Evolutionary conservation across 805 yeast species (phyloP).

Genomic region (Candida sanyiensis): DNA sequence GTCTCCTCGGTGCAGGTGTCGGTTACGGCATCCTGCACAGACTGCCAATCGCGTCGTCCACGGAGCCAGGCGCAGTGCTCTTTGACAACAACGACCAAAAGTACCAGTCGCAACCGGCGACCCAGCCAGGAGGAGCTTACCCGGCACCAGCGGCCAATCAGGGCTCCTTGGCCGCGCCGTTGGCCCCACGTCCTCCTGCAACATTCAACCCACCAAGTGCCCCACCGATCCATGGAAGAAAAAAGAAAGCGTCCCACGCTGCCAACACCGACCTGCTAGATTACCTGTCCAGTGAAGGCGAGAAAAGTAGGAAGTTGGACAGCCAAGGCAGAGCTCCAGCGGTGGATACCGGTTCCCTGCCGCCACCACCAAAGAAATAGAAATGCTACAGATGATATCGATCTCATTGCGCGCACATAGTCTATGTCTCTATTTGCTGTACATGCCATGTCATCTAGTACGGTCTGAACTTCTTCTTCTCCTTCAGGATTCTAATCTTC

Average conservation of each 20-base stretch:
- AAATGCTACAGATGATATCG: too few species aligned
- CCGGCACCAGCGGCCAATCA: neutral
- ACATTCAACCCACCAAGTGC: constrained; percentile 8
- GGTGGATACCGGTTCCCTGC: constrained; percentile 18
- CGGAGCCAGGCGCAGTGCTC: constrained; percentile 32
- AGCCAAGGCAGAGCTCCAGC: constrained; percentile 25
- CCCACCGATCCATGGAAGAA: constrained; percentile 25
- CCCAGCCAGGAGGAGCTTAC: constrained; percentile 3
- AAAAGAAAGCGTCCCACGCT: constrained; percentile 17
- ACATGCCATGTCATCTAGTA: constrained; percentile 36
- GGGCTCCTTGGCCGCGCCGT: neutral
- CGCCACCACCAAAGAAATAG: constrained; percentile 31
- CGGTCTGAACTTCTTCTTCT: constrained; percentile 79
- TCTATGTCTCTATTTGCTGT: neutral
- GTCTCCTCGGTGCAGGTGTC: constrained; percentile 87
- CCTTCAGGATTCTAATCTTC: constrained; percentile 70
- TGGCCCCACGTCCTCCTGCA: constrained; percentile 4
- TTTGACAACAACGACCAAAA: constrained; percentile 30
- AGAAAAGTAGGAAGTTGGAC: constrained; percentile 36
- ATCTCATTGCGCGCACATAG: too few species aligned
- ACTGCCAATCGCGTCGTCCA: constrained; percentile 60
- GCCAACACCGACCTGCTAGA: constrained; percentile 28
- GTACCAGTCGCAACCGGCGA: constrained; percentile 6
- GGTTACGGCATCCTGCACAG: constrained; percentile 89
- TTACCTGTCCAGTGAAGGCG: constrained; percentile 38